These are phyloP conservation scores for Salix brachista DNA, from an alignment of 345 rosid species.

Conservation along the genomic window DNA sequence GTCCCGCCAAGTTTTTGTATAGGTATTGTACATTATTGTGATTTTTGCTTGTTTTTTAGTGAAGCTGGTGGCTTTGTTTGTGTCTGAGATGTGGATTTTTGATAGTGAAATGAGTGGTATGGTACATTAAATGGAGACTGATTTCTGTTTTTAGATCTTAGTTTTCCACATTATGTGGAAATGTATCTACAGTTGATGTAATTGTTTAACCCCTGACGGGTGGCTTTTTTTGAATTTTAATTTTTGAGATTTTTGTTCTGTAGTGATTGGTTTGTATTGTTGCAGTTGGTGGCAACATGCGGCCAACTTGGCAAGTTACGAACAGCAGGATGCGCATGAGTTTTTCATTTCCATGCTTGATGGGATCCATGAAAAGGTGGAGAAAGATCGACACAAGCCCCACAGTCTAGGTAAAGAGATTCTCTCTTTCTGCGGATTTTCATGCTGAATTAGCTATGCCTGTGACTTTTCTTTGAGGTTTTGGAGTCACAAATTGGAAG, in stretches of 20 bases:
- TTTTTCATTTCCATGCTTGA: slow-evolving; percentile 85
- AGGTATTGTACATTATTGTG: slow-evolving; percentile 35
- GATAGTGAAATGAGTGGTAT: not conserved
- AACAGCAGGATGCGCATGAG: slow-evolving; percentile 95
- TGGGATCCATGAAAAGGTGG: slow-evolving; percentile 80
- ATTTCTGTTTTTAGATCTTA: too few species aligned
- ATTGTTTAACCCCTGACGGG: not conserved
- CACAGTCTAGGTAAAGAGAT: slow-evolving; percentile 38
- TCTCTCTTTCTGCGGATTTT: not conserved
- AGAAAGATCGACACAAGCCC: slow-evolving; percentile 42
- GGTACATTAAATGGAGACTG: not conserved
- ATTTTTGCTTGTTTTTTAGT: not conserved
- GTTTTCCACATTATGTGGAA: too few species aligned
- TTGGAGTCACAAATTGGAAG: not conserved
- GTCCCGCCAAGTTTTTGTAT: slow-evolving; percentile 85
- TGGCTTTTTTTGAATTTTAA: not conserved
- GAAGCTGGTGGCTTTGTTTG: not conserved
- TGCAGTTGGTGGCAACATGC: slow-evolving; percentile 98
- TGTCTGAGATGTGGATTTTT: not conserved
- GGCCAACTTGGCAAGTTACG: slow-evolving; percentile 69
- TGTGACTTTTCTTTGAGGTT: not conserved
- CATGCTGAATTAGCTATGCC: not conserved
- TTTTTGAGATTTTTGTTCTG: not conserved
- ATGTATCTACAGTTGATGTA: not conserved
- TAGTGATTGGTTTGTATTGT: slow-evolving; percentile 3